Evolutionary conservation across 2,329 filamentous ascomycete genomes (phyloP).

Genomic region (Coniella lustricola): DNA sequence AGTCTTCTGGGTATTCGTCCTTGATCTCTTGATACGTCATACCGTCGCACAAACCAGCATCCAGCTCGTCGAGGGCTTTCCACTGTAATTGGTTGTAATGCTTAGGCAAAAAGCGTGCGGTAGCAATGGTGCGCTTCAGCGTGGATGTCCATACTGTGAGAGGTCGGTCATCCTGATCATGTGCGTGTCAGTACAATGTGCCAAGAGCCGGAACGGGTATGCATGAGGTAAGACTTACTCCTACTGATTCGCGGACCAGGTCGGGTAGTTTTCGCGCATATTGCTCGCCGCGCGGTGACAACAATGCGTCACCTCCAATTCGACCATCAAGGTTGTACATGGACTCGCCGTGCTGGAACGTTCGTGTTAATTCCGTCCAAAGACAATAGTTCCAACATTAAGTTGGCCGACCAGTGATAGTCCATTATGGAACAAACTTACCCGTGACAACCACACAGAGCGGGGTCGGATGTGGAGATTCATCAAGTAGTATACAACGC

Average conservation of each 20-base stretch:
- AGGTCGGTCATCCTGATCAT: constrained; percentile 47
- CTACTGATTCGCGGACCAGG: constrained; percentile 77
- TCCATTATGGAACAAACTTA: constrained; percentile 37
- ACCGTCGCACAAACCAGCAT: constrained; percentile 92
- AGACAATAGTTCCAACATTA: no score
- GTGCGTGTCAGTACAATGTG: neutral
- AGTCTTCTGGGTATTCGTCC: constrained; percentile 85
- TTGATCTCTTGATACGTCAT: constrained; percentile 96
- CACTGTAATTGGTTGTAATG: constrained; percentile 93
- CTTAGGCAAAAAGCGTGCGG: constrained; percentile 70
- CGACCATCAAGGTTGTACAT: constrained; percentile 83
- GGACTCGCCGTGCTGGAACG: constrained; percentile 78
- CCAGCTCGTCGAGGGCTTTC: constrained; percentile 97
- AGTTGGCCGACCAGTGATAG: constrained; percentile 1
- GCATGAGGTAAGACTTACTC: constrained; percentile 47
- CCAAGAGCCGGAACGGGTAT: constrained; percentile 21
- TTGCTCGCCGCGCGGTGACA: constrained; percentile 79
- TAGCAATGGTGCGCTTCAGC: constrained; percentile 79
- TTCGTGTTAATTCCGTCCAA: constrained; percentile 14
- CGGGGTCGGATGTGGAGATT: constrained; percentile 95
- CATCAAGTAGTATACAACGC: constrained; percentile 97
- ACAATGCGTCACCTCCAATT: constrained; percentile 84
- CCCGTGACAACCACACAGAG: constrained; percentile 91
- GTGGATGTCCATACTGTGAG: constrained; percentile 58
- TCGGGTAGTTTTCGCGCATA: constrained; percentile 82